phyloP scores from a whole-genome alignment of 768 basidiomycete genomes.

The Phlebiopsis gigantea region DNA sequence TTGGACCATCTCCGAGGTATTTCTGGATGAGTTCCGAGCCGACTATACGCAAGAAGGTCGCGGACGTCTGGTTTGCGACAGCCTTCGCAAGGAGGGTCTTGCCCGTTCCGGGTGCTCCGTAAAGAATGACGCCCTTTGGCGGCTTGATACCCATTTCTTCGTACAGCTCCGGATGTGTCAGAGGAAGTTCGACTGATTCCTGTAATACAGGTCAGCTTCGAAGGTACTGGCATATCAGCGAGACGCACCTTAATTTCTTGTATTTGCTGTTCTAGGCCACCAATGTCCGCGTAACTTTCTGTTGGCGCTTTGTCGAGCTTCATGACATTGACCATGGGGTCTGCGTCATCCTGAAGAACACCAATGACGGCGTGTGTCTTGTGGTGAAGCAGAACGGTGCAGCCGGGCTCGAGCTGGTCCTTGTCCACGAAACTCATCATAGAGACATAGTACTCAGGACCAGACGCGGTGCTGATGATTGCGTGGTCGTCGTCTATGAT shows the following conservation, averaged over 20 bases:
- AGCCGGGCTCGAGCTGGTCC: conserved; percentile 93
- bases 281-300: conserved; percentile 97
- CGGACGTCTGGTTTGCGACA: conserved; percentile 96
- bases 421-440: conserved; percentile 99
- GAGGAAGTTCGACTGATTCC: conserved; percentile 97
- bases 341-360: conserved; percentile 90
- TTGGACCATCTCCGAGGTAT: conserved; percentile 97
- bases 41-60: conserved; percentile 95
- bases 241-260: conserved; percentile 90
- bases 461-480: conserved; percentile 92
- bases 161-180: conserved; percentile 97
- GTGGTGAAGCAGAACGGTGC: conserved; percentile 92
- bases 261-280: conserved; percentile 94
- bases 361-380: conserved; percentile 94
- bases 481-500: conserved; percentile 98
- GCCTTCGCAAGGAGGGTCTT: conserved; percentile 98
- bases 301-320: conserved; percentile 99
- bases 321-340: conserved; percentile 98
- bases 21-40: conserved; percentile 99
- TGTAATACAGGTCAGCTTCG: conserved; percentile 26
- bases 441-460: conserved; percentile 94
- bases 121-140: conserved; percentile 99
- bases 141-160: conserved; percentile 99
- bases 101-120: conserved; percentile 97
- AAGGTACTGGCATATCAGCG: neutral